These are phyloP conservation scores for Schizonepeta tenuifolia DNA, from an alignment of 257 asterid genomes.

Conservation along the genomic window DNA sequence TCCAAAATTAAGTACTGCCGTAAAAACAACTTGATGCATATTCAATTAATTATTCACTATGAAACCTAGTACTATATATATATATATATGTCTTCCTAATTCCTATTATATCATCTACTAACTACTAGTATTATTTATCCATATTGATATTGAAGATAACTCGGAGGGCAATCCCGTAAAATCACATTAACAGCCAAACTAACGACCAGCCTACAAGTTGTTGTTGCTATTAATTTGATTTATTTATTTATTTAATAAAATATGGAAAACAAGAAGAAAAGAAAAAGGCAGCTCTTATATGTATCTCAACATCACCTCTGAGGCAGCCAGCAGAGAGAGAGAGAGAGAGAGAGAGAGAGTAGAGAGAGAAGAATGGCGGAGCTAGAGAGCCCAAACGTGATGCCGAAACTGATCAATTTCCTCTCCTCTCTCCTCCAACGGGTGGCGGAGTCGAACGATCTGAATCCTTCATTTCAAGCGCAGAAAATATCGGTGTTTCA, in stretches of 20 bases:
- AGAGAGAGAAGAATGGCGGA: conserved; percentile 55
- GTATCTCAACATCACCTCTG: conserved; percentile 37
- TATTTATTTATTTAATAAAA: background rate
- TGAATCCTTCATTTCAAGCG: conserved; percentile 37
- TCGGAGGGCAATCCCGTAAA: conserved; percentile 40
- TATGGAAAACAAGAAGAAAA: background rate
- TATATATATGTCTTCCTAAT: too few relatives aligned
- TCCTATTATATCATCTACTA: conserved; percentile 7
- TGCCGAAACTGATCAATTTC: conserved; percentile 69
- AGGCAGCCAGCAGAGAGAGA: background rate
- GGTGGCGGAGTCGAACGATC: conserved; percentile 81
- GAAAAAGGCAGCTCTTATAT: conserved; percentile 26
- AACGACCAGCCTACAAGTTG: conserved; percentile 56
- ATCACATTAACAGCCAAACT: conserved; percentile 31
- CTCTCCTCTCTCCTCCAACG: conserved; percentile 81
- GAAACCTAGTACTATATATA: too few relatives aligned
- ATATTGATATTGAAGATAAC: conserved; percentile 41
- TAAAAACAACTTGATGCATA: background rate
- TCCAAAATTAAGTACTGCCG: too few relatives aligned
- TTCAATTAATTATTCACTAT: background rate
- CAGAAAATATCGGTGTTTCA: conserved; percentile 82
- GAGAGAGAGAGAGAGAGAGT: background rate
- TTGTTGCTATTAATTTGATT: conserved; percentile 30
- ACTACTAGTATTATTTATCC: too few relatives aligned
- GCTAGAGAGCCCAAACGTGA: conserved; percentile 59